These are phyloP conservation scores for Cucurbita pepo DNA, from an alignment of 306 rosid species.

Conservation along the genomic window DNA sequence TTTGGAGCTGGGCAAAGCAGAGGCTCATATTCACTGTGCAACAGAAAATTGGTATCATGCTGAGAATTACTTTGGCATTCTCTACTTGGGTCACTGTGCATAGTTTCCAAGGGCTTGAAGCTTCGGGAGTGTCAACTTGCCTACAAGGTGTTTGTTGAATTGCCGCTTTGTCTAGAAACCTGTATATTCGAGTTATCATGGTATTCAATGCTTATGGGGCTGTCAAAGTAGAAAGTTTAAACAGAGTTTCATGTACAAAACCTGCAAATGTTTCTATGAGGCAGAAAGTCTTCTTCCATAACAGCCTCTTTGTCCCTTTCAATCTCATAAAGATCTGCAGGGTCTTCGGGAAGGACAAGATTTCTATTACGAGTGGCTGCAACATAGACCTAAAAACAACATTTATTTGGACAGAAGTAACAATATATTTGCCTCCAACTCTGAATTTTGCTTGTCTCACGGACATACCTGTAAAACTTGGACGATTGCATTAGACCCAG, in stretches of 20 bases:
- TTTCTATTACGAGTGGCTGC: constrained; percentile 71
- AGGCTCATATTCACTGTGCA: constrained; percentile 93
- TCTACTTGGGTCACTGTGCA: constrained; percentile 94
- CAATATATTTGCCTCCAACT: not conserved
- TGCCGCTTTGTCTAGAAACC: constrained; percentile 91
- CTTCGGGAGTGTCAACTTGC: constrained; percentile 10
- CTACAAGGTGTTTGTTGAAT: constrained; percentile 16
- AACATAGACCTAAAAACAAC: constrained; percentile 46
- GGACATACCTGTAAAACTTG: constrained; percentile 49
- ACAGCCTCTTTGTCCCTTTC: constrained; percentile 47
- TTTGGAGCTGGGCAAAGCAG: constrained; percentile 88
- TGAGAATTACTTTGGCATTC: constrained; percentile 55
- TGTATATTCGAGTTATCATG: constrained; percentile 1
- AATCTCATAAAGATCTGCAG: constrained; percentile 51
- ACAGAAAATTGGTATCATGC: constrained; percentile 65
- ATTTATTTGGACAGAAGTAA: not conserved
- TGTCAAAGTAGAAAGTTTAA: not conserved
- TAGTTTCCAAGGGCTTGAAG: constrained; percentile 54
- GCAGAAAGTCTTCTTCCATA: constrained; percentile 44
- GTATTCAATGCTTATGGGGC: not conserved
- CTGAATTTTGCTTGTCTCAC: not conserved
- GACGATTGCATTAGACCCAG: constrained; percentile 38
- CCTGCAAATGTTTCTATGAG: constrained; percentile 56
- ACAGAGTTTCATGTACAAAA: not conserved
- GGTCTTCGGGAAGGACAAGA: constrained; percentile 56